A percentile compares a stretch with the other conserved stretches of the same genome.
Conservation (phyloP, 202 grass and related monocot genomes). For the Schoenoplectus triqueter region DNA sequence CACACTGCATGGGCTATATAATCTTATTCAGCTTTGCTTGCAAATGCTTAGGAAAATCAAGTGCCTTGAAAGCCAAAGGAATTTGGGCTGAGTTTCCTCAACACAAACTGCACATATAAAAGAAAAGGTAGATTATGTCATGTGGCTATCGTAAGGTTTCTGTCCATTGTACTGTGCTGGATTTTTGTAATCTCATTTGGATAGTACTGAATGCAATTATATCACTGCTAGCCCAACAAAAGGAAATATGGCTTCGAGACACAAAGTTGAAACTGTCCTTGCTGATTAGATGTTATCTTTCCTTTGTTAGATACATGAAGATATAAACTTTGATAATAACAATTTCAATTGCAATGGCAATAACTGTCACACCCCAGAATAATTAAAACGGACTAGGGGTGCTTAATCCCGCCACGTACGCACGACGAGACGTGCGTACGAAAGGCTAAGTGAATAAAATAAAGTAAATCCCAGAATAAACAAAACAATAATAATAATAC, state of each 20-base stretch:
- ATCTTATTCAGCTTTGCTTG: conserved; percentile 36
- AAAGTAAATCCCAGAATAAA: too few species aligned
- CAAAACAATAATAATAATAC: too few species aligned
- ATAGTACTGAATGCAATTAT: not conserved
- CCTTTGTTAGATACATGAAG: conserved; percentile 79
- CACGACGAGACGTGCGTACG: too few species aligned
- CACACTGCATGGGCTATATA: conserved; percentile 35
- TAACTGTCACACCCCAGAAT: too few species aligned
- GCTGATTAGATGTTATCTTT: conserved; percentile 33
- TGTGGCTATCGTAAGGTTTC: not conserved
- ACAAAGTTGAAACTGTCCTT: not conserved
- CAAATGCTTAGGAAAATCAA: conserved; percentile 82
- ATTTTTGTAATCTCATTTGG: conserved; percentile 15
- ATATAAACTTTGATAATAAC: conserved; percentile 67
- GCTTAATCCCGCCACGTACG: too few species aligned
- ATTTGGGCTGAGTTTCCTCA: conserved; percentile 87
- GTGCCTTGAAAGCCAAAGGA: conserved; percentile 85
- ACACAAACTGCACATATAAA: conserved; percentile 68
- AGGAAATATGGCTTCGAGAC: not conserved
- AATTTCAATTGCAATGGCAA: conserved; percentile 6
- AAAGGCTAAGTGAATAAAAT: too few species aligned
- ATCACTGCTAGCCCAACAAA: not conserved
- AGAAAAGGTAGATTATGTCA: conserved; percentile 58
- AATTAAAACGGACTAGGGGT: too few species aligned
- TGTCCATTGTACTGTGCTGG: not conserved